A percentile compares a stretch with the other conserved stretches of the same genome.
Evolutionary conservation across 2,329 filamentous ascomycete genomes (phyloP).

Genomic region (Neopestalotiopsis rosae): DNA sequence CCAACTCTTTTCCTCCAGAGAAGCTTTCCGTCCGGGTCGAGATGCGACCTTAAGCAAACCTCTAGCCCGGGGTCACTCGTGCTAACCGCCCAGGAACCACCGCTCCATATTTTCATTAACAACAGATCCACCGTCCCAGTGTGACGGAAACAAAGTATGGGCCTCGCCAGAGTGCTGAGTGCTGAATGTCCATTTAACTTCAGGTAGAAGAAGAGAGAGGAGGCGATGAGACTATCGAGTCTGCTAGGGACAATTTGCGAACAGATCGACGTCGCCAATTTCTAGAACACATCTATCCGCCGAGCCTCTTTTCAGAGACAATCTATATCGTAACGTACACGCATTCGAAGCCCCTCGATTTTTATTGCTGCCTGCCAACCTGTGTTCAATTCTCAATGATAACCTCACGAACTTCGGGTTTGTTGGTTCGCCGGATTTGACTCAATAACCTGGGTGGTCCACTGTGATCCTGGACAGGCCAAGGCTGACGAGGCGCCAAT

Average conservation of each 20-base stretch:
- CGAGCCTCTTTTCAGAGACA: background rate
- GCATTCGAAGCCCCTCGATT: background rate
- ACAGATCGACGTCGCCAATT: background rate
- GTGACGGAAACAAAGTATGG: constrained; percentile 12
- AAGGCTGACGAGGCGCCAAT: background rate
- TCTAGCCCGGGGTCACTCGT: background rate
- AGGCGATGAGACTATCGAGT: background rate
- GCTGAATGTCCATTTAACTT: background rate
- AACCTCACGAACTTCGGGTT: background rate
- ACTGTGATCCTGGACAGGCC: background rate
- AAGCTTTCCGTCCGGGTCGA: background rate
- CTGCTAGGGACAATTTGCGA: background rate
- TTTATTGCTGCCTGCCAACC: background rate
- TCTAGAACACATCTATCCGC: background rate
- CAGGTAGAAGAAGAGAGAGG: background rate
- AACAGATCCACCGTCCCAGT: constrained; percentile 11
- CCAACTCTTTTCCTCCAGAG: background rate
- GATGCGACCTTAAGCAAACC: background rate
- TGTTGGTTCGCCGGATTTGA: background rate
- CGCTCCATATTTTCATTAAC: background rate
- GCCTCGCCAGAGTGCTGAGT: background rate
- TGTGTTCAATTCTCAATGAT: background rate
- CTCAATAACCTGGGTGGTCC: background rate
- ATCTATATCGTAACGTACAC: background rate
- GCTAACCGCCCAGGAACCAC: background rate